Conservation (phyloP, 768 basidiomycete genomes). For the Cystobasidium onofrii region DNA sequence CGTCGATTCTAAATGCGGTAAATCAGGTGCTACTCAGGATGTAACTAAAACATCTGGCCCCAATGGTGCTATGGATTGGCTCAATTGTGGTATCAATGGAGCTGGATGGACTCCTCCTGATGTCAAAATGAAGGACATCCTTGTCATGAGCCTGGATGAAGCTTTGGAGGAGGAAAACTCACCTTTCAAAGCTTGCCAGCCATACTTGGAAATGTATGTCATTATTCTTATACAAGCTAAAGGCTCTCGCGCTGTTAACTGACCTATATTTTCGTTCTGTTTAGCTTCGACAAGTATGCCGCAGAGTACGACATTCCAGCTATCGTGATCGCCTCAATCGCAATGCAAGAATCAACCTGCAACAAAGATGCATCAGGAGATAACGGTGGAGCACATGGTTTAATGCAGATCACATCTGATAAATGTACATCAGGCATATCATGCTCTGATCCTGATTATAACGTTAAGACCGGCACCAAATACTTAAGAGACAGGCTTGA, state of each 20-base stretch:
- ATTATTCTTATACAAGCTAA: too few species aligned
- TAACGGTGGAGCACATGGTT: conserved; percentile 30
- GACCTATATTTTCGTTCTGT: background rate
- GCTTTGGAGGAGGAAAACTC: conserved; percentile 52
- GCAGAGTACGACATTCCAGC: conserved; percentile 53
- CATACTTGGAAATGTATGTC: conserved; percentile 47
- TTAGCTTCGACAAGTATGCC: conserved; percentile 56
- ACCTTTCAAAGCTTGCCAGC: conserved; percentile 55
- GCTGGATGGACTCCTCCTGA: conserved; percentile 22
- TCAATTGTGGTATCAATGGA: conserved; percentile 32
- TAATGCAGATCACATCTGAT: conserved; percentile 41
- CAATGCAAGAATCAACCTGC: conserved; percentile 79
- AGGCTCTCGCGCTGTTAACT: too few species aligned
- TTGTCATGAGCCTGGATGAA: conserved; percentile 46
- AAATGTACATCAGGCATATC: conserved; percentile 37
- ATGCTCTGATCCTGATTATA: conserved; percentile 37
- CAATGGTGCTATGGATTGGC: conserved; percentile 32
- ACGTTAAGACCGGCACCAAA: conserved; percentile 31
- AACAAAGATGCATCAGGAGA: conserved; percentile 44
- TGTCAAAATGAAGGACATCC: conserved; percentile 52
- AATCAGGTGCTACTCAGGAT: conserved; percentile 24
- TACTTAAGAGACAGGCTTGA: conserved; percentile 26
- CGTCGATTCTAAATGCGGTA: conserved; percentile 30
- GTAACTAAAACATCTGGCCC: conserved; percentile 3
- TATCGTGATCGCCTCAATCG: conserved; percentile 72